Conservation (phyloP, 1,284 basidiomycete genomes). For the Ustilago tritici region DNA sequence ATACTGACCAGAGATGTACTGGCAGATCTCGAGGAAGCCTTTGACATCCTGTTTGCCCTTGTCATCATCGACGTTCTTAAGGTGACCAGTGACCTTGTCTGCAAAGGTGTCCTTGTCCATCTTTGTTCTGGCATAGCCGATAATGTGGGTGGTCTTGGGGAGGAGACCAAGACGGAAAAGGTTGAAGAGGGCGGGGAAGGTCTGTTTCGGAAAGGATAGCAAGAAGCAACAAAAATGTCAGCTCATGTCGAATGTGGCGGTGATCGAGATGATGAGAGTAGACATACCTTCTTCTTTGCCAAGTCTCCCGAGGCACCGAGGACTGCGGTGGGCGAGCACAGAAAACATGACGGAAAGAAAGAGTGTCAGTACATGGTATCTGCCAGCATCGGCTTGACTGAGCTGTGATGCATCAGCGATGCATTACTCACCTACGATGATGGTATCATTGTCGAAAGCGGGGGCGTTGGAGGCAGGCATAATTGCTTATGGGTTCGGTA, state of each 20-base stretch:
- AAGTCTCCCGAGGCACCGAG: conserved; percentile 97
- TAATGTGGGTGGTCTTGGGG: conserved; percentile 64
- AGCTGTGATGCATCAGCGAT: background rate
- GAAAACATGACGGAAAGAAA: background rate
- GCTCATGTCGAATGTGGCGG: background rate
- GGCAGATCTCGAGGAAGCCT: conserved; percentile 62
- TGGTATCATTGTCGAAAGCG: conserved; percentile 61
- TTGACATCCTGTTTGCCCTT: conserved; percentile 57
- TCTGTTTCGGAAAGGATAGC: conserved; percentile 23
- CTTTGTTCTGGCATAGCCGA: conserved; percentile 70
- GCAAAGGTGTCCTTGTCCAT: conserved; percentile 68
- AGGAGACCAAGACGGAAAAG: conserved; percentile 61
- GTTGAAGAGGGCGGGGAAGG: conserved; percentile 67
- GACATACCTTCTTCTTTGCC: conserved; percentile 95
- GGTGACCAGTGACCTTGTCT: conserved; percentile 56
- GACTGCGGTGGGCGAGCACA: conserved; percentile 73
- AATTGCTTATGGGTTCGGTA: conserved; percentile 2
- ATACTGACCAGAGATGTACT: conserved; percentile 67
- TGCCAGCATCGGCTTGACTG: background rate
- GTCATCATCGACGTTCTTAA: conserved; percentile 56
- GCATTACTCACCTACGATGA: conserved; percentile 63
- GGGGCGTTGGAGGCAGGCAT: conserved; percentile 49
- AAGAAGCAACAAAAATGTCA: background rate
- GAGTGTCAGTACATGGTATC: background rate
- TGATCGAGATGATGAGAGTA: background rate